phyloP scores from a whole-genome alignment of 345 rosid genomes.

The Chamaenerion angustifolium region DNA sequence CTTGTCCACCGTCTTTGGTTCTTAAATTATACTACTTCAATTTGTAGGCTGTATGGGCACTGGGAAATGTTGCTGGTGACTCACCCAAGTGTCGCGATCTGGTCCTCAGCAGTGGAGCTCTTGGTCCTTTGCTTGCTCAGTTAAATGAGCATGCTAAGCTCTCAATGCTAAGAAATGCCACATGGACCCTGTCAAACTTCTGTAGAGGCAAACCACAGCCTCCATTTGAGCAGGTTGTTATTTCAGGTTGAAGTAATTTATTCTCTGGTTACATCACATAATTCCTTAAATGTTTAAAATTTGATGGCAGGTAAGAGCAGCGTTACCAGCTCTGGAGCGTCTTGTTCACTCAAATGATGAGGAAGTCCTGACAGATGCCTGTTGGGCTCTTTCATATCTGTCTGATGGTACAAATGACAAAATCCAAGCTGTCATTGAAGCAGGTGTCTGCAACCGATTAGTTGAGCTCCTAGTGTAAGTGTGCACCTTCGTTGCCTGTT shows the following conservation, averaged over 20 bases:
- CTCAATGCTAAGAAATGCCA: conserved; percentile 92
- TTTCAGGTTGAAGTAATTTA: not conserved
- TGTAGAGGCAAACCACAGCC: conserved; percentile 97
- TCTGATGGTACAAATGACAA: conserved; percentile 97
- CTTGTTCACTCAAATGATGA: conserved; percentile 84
- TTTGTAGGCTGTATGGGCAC: conserved; percentile 80
- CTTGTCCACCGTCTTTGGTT: not conserved
- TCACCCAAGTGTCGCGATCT: conserved; percentile 86
- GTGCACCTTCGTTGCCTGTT: not conserved
- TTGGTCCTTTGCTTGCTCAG: conserved; percentile 53
- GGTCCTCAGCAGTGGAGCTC: conserved; percentile 64
- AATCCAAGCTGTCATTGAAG: conserved; percentile 88
- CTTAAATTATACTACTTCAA: not conserved
- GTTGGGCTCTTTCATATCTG: conserved; percentile 96
- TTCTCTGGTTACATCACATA: not conserved
- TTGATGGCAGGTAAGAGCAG: conserved; percentile 59
- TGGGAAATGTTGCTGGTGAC: conserved; percentile 94
- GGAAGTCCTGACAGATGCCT: conserved; percentile 93
- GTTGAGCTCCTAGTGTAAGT: conserved; percentile 81
- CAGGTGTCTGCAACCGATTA: conserved; percentile 73
- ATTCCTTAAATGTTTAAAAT: not conserved
- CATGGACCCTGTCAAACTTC: conserved; percentile 93
- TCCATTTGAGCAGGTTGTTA: conserved; percentile 63
- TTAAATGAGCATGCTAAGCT: conserved; percentile 78
- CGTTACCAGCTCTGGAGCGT: conserved; percentile 75